Percentiles rank a stretch among this genome's conserved stretches.
Evolutionary conservation across 352 stramenopile species (phyloP).

Genomic region (Plasmopara viticola): DNA sequence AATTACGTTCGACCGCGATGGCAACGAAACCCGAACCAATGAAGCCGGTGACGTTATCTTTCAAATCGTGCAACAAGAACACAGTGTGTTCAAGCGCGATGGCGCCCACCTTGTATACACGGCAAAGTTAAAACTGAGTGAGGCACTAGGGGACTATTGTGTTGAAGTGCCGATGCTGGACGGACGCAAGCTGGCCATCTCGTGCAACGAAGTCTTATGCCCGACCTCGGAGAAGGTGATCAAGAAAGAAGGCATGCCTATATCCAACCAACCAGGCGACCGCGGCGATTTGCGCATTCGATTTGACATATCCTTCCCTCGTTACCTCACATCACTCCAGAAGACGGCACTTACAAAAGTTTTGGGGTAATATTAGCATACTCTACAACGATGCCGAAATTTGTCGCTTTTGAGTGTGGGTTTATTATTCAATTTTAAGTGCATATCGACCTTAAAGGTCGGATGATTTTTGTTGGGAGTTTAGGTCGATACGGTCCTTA

Average conservation of each 20-base stretch:
- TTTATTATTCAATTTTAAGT: not conserved
- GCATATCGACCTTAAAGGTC: conserved; percentile 11
- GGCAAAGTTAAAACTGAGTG: conserved; percentile 91
- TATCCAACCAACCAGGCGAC: conserved; percentile 41
- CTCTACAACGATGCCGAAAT: no score
- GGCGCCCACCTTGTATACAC: conserved; percentile 90
- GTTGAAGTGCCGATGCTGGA: conserved; percentile 95
- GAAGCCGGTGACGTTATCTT: conserved; percentile 94
- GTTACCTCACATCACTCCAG: conserved; percentile 89
- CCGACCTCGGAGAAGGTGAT: conserved; percentile 88
- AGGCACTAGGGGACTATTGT: conserved; percentile 92
- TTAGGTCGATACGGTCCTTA: conserved; percentile 21
- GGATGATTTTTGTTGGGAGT: not conserved
- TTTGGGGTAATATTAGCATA: conserved; percentile 34
- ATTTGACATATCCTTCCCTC: conserved; percentile 95
- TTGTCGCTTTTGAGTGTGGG: no score
- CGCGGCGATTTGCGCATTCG: conserved; percentile 93
- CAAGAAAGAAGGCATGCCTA: conserved; percentile 93
- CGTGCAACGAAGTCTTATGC: conserved; percentile 90
- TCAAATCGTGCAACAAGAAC: conserved; percentile 78
- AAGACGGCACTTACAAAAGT: conserved; percentile 85
- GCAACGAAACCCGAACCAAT: conserved; percentile 87
- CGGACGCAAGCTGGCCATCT: conserved; percentile 89
- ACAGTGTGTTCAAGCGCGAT: conserved; percentile 87
- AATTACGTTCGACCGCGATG: conserved; percentile 93